These are phyloP conservation scores for Podospora conica DNA, from an alignment of 495 filamentous ascomycete species.

Conservation along the genomic window DNA sequence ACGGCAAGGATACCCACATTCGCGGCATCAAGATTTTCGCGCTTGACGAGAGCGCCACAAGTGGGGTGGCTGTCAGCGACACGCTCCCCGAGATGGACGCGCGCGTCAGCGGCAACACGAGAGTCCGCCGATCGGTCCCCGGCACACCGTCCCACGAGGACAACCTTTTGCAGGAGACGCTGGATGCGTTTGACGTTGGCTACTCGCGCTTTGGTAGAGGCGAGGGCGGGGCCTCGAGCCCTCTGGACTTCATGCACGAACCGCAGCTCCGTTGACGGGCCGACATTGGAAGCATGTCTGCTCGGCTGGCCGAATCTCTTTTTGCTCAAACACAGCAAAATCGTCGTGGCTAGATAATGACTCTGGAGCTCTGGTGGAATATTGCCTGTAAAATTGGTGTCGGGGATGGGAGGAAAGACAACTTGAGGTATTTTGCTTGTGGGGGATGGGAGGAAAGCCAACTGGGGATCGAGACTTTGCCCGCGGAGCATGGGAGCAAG, in stretches of 20 bases:
- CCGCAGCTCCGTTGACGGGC: constrained; percentile 37
- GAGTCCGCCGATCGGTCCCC: constrained; percentile 11
- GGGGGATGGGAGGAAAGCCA: not conserved
- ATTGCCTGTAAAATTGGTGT: not conserved
- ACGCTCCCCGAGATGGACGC: constrained; percentile 13
- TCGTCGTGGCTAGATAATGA: not conserved
- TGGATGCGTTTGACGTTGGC: constrained; percentile 16
- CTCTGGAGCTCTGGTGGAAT: not conserved
- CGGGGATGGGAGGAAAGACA: not conserved
- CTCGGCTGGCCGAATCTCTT: not conserved
- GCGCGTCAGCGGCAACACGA: constrained; percentile 21
- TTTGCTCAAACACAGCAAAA: not conserved
- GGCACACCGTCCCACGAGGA: constrained; percentile 21
- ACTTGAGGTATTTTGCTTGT: too few relatives aligned
- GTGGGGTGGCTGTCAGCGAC: constrained; percentile 1
- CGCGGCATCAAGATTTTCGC: constrained; percentile 90
- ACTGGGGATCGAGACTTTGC: not conserved
- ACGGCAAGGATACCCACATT: constrained; percentile 97
- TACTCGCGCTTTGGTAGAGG: constrained; percentile 12
- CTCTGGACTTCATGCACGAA: constrained; percentile 41
- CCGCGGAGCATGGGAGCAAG: not conserved
- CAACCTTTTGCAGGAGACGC: constrained; percentile 27
- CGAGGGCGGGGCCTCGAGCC: constrained; percentile 26
- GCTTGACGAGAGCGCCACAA: constrained; percentile 47
- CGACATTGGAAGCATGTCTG: not conserved